Evolutionary conservation across 805 yeast genomes (phyloP).

Genomic region (Wickerhamomyces chaumierensis): DNA sequence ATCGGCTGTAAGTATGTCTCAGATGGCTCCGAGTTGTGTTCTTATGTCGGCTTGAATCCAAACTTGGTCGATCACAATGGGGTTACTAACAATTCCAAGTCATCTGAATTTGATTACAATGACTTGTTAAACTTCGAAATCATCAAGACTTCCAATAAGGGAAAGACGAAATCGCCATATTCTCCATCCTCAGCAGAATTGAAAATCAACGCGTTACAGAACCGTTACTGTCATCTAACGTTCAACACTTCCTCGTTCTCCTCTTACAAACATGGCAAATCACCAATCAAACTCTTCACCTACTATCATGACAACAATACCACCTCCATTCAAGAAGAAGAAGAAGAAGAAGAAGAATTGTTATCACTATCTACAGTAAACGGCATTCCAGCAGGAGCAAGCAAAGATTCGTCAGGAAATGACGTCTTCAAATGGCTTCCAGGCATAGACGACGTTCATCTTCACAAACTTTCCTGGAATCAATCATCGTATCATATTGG

Average conservation of each 20-base stretch:
- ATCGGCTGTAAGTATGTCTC: conserved; percentile 25
- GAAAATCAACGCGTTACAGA: conserved; percentile 42
- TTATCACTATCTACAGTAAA: too few species aligned
- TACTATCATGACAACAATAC: conserved; percentile 27
- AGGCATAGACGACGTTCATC: conserved; percentile 54
- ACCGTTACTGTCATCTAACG: conserved; percentile 50
- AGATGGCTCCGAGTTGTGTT: conserved; percentile 43
- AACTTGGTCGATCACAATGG: conserved; percentile 30
- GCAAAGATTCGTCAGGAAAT: conserved; percentile 26
- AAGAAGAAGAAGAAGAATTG: too few species aligned
- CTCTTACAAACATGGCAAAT: conserved; percentile 22
- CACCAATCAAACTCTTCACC: conserved; percentile 58
- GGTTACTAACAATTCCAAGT: conserved; percentile 17
- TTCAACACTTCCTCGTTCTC: conserved; percentile 41
- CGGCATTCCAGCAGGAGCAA: conserved; percentile 18
- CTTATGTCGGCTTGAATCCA: conserved; percentile 38
- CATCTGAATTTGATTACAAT: conserved; percentile 12
- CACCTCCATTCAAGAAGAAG: too few species aligned
- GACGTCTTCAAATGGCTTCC: conserved; percentile 38
- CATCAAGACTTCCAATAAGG: conserved; percentile 35
- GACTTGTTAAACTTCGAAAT: conserved; percentile 38
- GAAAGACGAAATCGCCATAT: conserved; percentile 33
- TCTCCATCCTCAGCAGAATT: conserved; percentile 59
- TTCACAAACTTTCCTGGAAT: conserved; percentile 58
- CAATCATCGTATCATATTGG: conserved; percentile 43